These are phyloP conservation scores for Rubus idaeus DNA, from an alignment of 306 rosid genomes.

Conservation along the genomic window DNA sequence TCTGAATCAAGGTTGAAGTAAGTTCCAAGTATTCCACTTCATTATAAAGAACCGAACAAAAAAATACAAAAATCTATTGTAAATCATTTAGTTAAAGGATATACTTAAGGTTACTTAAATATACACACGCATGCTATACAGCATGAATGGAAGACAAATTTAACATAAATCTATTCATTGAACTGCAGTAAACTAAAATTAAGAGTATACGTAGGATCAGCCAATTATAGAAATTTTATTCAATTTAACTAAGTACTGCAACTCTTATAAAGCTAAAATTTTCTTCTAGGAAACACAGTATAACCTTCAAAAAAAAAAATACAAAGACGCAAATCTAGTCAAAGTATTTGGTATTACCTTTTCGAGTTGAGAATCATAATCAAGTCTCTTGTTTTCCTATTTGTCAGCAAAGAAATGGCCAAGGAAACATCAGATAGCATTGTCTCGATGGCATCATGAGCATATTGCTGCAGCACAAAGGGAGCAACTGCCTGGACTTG, in stretches of 20 bases:
- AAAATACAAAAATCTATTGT: neutral
- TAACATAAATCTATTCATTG: neutral
- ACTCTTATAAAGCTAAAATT: neutral
- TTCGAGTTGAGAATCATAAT: conserved; percentile 93
- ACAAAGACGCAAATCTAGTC: neutral
- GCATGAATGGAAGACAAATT: neutral
- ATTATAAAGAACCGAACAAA: neutral
- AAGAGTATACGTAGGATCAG: neutral
- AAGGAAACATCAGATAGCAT: conserved; percentile 67
- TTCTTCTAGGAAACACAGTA: neutral
- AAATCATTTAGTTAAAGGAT: neutral
- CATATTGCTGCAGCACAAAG: conserved; percentile 77
- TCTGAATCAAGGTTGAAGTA: conserved; percentile 47
- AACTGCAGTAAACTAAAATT: neutral
- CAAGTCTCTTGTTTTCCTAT: conserved; percentile 82
- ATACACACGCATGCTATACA: neutral
- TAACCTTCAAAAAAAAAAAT: neutral
- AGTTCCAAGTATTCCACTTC: neutral
- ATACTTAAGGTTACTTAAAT: conserved; percentile 5
- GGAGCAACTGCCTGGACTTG: conserved; percentile 95
- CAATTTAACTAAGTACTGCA: neutral
- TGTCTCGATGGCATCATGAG: conserved; percentile 66
- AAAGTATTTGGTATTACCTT: conserved; percentile 44
- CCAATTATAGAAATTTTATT: neutral
- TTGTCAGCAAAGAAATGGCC: conserved; percentile 80